Percentiles rank a stretch among this genome's conserved stretches.
These are phyloP conservation scores for Pseudophaeomoniella oleicola DNA, from an alignment of 2,329 filamentous ascomycete species.

Conservation along the genomic window DNA sequence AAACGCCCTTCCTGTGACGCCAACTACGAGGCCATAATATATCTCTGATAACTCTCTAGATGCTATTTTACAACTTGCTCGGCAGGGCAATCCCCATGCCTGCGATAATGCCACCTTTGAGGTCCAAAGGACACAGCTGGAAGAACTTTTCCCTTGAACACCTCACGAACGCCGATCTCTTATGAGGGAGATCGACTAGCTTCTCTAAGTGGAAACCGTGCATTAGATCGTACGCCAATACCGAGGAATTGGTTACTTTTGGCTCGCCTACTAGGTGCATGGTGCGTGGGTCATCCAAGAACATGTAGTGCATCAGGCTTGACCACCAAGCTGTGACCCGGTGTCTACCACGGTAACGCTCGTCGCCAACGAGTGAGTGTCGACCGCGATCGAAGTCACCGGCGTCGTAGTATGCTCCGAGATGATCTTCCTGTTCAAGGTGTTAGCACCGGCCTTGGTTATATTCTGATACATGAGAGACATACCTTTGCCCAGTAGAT, in stretches of 20 bases:
- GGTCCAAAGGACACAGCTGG: constrained; percentile 36
- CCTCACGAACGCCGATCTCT: constrained; percentile 52
- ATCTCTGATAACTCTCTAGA: no score
- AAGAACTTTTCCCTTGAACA: constrained; percentile 56
- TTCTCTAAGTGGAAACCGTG: constrained; percentile 60
- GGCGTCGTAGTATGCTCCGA: constrained; percentile 43
- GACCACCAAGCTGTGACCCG: constrained; percentile 45
- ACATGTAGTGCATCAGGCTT: constrained; percentile 43
- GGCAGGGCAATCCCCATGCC: neutral
- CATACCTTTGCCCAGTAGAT: constrained; percentile 60
- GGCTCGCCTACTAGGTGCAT: constrained; percentile 48
- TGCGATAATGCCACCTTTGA: neutral
- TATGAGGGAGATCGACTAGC: constrained; percentile 57
- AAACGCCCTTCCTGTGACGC: no score
- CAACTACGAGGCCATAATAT: no score
- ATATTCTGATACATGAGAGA: constrained; percentile 2
- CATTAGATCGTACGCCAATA: constrained; percentile 60
- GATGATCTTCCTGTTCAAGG: constrained; percentile 38
- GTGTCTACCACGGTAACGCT: constrained; percentile 37
- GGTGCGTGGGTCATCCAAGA: constrained; percentile 43
- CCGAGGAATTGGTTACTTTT: constrained; percentile 53
- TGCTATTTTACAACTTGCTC: no score
- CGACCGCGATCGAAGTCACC: constrained; percentile 44
- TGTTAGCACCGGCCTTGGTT: no score
- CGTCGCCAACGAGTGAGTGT: constrained; percentile 45